phyloP scores from a whole-genome alignment of 2,329 filamentous ascomycete genomes.

The Fusarium bulbicola region DNA sequence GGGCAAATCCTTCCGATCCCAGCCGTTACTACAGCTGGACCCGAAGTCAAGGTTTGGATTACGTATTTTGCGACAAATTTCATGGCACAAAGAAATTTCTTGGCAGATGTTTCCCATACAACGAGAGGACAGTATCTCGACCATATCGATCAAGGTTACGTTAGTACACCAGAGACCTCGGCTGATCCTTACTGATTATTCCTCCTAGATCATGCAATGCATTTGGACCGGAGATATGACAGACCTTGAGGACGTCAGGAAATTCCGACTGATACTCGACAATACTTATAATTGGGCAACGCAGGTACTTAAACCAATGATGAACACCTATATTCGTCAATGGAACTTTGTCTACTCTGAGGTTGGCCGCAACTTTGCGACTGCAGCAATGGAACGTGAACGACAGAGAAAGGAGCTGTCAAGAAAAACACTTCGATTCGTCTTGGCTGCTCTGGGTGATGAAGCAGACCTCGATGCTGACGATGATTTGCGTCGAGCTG shows the following conservation, averaged over 20 bases:
- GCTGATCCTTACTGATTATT: too few relatives aligned
- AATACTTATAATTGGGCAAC: not conserved
- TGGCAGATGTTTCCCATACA: too few relatives aligned
- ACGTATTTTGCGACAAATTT: not conserved
- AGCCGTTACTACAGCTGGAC: constrained; percentile 25
- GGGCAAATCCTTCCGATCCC: constrained; percentile 25
- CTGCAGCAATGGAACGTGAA: not conserved
- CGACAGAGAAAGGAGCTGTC: not conserved
- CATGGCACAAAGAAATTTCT: not conserved
- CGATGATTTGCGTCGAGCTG: not conserved
- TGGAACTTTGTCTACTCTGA: not conserved
- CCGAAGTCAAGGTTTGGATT: constrained; percentile 31
- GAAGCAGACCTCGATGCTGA: not conserved
- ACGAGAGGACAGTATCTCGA: too few relatives aligned
- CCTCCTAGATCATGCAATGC: not conserved
- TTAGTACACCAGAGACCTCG: too few relatives aligned
- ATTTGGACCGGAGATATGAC: not conserved
- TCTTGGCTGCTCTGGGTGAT: not conserved
- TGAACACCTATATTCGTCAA: not conserved
- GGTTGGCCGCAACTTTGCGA: not conserved
- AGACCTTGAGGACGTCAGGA: not conserved
- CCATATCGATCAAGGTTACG: too few relatives aligned
- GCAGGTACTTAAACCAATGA: not conserved
- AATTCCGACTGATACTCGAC: not conserved
- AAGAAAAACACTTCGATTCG: not conserved